Base-by-base conservation (phyloP, 2,329 filamentous ascomycete species). In the Aureobasidium uvarum region DNA sequence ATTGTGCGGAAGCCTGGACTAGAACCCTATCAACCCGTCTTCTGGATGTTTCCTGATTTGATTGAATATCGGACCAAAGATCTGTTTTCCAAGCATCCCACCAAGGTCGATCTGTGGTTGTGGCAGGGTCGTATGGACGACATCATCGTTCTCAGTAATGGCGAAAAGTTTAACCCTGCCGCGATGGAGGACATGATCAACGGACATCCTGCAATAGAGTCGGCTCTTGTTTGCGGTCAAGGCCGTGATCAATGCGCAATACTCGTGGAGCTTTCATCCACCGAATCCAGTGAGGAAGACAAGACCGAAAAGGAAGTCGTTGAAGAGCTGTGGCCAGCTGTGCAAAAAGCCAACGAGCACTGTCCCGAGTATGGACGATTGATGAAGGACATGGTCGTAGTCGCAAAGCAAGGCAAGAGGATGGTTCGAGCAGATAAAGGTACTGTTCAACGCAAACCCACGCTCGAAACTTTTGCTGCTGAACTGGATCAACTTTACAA, bases 401-500 rank as follows among this genome's bases (percentile, higher is more conserved):
- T 83, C 55, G 72, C 79, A 0, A 73, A 77, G 16, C 74, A 73
- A 13, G 72, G 74, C 4, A 80, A 81, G 69, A 78, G 79, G 0
- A 81, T 83, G 58, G 68, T 77, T 5, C 76, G 72, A 16, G 81
- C 81, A 0, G 76, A 79, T 16, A 83, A 84, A 69, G 78, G 79
- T 0, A 80, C 77, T 0, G 74, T 81, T 3, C 78, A 80, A 69
- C 76, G 80, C 3, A 73, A 72, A 0, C 72, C 75, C 0, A 80
- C 81, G 0, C 63, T 77, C 10, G 67, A 70, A 2, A 71, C 78
- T 1, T 84, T 82, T 55, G 71, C 71, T 3, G 69, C 77, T 1
- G 81, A 83, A 66, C 83, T 84, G 51, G 78, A 83, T 8, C 72
- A 74, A 0, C 72, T 84, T 3, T 84, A 84, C 68, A 60, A 67